Percentiles rank a stretch among this genome's conserved stretches.
Conservation (phyloP, 2,329 filamentous ascomycete genomes). For the Aspergillus puulaauensis region DNA sequence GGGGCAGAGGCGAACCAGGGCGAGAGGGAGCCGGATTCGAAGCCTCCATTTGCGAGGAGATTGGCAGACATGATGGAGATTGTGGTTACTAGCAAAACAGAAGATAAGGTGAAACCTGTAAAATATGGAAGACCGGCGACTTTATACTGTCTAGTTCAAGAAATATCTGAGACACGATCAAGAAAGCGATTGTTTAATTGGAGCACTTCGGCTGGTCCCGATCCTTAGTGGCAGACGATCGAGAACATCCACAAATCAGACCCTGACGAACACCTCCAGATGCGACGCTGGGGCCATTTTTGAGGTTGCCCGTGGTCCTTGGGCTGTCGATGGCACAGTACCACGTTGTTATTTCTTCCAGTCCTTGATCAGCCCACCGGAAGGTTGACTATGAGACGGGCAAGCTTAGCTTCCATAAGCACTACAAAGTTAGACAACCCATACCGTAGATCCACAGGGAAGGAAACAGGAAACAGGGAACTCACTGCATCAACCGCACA, state of each 20-base stretch:
- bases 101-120: neutral
- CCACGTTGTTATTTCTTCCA: too few relatives aligned
- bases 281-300: too few relatives aligned
- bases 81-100: neutral
- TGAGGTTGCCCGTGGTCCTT: too few relatives aligned
- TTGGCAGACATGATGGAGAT: slow-evolving; percentile 14
- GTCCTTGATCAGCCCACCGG: too few relatives aligned
- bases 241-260: neutral
- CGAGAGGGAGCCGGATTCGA: slow-evolving; percentile 20
- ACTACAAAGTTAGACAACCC: neutral
- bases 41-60: slow-evolving; percentile 22
- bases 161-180: neutral
- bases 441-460: neutral
- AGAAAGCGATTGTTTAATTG: neutral
- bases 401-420: neutral
- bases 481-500: neutral
- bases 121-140: neutral
- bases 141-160: neutral
- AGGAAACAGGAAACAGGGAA: neutral
- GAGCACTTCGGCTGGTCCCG: neutral
- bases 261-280: neutral
- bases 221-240: neutral
- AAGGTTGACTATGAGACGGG: too few relatives aligned
- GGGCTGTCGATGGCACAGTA: too few relatives aligned
- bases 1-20: slow-evolving; percentile 22